Evolutionary conservation across 305 asterid genomes (phyloP), one percentile per base, ranked within the genome.

Genomic region (Rubia peregrina): DNA sequence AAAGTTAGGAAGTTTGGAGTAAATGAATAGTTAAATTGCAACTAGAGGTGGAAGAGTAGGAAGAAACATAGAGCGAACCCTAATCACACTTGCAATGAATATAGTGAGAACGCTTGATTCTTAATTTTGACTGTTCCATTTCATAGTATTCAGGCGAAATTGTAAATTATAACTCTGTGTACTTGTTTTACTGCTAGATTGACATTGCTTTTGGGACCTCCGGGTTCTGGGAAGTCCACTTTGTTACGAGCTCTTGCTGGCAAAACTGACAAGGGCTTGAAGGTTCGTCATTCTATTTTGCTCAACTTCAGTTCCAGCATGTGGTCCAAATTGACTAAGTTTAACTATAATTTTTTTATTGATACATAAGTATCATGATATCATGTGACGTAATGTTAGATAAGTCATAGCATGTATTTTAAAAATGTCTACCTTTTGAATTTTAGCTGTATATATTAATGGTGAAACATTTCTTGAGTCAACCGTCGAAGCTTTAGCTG

Each of bases 171-270:
- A 22, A 53, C 9, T 53, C 24, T 17, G 22, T 16, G 16, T 36
- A 21, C 26, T 57, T 19, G 62, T 24, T 14, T 70, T 42, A 24
- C 72, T 77, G 68, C 72, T 74, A 87, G 94, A 86, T 82, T 87
- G 86, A 87, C 94, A 33, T 76, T 87, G 61, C 93, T 87, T 78
- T 80, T 87, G 74, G 90, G 90, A 48, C 90, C 93, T 73, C 93
- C 93, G 44, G 89, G 89, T 74, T 85, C 94, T 26, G 94, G 94
- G 46, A 87, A 87, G 76, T 87, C 94, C 60, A 82, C 90, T 7
- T 74, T 87, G 30, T 86, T 87, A 65, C 78, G 74, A 61, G 89
- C 90, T 76, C 90, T 87, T 68, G 84, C 94, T 12, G 93, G 90
- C 75, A 87, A 85, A 79, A 88, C 86, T 7, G 85, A 84, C 13